Percentiles rank a stretch among this genome's conserved stretches.
Conservation (phyloP, 2,329 filamentous ascomycete genomes). For the Fusarium miscanthi region DNA sequence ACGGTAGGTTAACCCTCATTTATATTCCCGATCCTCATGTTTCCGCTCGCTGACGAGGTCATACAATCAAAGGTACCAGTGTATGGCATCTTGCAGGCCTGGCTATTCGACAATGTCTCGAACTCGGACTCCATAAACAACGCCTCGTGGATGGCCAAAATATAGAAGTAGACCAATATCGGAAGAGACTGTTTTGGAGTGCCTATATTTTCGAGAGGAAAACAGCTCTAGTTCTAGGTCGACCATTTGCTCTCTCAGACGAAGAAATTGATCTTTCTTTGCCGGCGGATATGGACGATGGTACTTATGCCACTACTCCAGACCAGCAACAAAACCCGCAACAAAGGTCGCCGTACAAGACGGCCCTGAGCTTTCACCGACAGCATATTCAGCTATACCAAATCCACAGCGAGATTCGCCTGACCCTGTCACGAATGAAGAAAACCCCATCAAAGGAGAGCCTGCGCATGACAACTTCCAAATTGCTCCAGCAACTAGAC, state of each 20-base stretch:
- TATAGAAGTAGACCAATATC: neutral
- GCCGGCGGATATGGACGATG: neutral
- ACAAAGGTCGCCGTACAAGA: neutral
- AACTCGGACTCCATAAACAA: neutral
- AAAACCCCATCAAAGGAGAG: neutral
- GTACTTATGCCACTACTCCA: neutral
- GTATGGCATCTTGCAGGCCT: neutral
- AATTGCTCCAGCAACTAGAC: neutral
- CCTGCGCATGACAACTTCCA: neutral
- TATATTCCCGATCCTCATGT: neutral
- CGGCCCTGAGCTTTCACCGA: neutral
- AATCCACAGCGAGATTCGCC: neutral
- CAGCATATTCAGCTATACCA: neutral
- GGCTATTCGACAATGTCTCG: neutral
- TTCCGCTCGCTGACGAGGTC: neutral
- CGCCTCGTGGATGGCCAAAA: neutral
- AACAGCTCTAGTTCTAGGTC: neutral
- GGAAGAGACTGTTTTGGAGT: neutral
- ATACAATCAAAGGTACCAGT: neutral
- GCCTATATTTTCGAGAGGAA: neutral
- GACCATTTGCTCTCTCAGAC: neutral
- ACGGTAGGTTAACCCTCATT: neutral
- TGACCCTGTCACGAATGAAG: neutral
- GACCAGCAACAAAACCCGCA: neutral
- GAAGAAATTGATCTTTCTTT: neutral